phyloP scores from a whole-genome alignment of 1,284 basidiomycete genomes.

The Blastosporella zonata region DNA sequence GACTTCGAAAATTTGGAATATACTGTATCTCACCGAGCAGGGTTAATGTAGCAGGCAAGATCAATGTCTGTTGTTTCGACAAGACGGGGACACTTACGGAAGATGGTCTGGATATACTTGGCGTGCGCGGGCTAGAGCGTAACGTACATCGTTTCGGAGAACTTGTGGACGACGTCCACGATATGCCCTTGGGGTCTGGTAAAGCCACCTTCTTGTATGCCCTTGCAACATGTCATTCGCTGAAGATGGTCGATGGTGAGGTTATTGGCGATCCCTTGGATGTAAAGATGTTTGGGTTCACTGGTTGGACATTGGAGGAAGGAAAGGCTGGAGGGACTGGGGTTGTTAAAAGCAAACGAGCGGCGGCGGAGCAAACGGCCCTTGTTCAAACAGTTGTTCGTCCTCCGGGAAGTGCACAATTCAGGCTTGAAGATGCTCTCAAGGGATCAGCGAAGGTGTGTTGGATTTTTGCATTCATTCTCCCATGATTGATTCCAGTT shows the following conservation, averaged over 20 bases:
- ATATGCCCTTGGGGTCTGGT: constrained; percentile 77
- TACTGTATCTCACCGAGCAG: constrained; percentile 98
- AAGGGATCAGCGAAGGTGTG: constrained; percentile 74
- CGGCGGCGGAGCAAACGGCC: constrained; percentile 77
- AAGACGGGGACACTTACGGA: constrained; percentile 99
- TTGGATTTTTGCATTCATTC: constrained; percentile 1
- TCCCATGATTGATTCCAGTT: background rate
- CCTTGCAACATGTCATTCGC: constrained; percentile 93
- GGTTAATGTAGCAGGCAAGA: constrained; percentile 94
- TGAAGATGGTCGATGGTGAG: constrained; percentile 90
- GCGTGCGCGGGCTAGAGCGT: constrained; percentile 82
- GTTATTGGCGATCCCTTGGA: constrained; percentile 95
- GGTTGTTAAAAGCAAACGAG: constrained; percentile 64
- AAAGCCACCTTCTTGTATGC: constrained; percentile 90
- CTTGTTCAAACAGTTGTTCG: constrained; percentile 97
- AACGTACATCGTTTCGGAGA: constrained; percentile 83
- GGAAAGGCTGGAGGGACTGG: constrained; percentile 70
- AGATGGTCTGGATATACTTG: constrained; percentile 96
- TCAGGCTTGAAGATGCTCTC: constrained; percentile 90
- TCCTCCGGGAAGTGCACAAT: constrained; percentile 88
- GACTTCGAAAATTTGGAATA: constrained; percentile 86
- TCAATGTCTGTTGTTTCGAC: constrained; percentile 99
- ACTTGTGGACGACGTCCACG: constrained; percentile 83
- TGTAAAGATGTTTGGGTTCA: constrained; percentile 97
- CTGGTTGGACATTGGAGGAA: constrained; percentile 95